Evolutionary conservation across 192 early-diverging fungal species (phyloP), one percentile per base, ranked within the genome.

Genomic region (Umbelopsis sp.): DNA sequence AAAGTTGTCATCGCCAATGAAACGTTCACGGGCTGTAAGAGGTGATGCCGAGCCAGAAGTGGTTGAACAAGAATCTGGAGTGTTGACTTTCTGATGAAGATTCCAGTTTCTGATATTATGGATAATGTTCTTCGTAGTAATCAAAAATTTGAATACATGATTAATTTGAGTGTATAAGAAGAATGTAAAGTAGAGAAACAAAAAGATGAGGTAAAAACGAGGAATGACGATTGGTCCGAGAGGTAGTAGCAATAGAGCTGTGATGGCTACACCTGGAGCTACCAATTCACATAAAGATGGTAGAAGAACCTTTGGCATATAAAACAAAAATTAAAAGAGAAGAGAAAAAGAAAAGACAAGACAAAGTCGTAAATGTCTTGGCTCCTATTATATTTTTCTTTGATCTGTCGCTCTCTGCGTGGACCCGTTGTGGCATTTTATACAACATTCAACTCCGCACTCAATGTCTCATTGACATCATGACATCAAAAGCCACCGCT

Each of bases 61-160:
- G 8, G 74, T 52, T 14, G 50, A 43, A 12, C 34, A 22, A 36
- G 62, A 0, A 21, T 71, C 56, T 17, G 38, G 59, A 65, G 25
- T 45, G 65, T 66, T 6, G 24, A 26, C 47, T 36, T 71, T 62
- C 72, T 76, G 65, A 29, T 36, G 41, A 32, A 25, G 34, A 22
- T 77, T 83, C 78, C 83, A 83, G 24, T 72, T 68, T 54, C 68
- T 36, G 74, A 84, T 79, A 24, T 62, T 84, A 32, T 47, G 45
- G 66, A 73, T 83, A 16, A 85, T 82, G 26, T 74, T 72, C 6
- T 74, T 51, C 5, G 81, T 82, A 11, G 79, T 85, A 25, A 73
- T 29, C 41, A 71, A 83, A 26, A 83, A 85, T 52, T 85, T 85
- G 43, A 78, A 79, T 21, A 83, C 77, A 71, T 85, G 84, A 56